These are phyloP conservation scores for Silybum marianum DNA, from an alignment of 129 eudicot species.

Conservation along the genomic window DNA sequence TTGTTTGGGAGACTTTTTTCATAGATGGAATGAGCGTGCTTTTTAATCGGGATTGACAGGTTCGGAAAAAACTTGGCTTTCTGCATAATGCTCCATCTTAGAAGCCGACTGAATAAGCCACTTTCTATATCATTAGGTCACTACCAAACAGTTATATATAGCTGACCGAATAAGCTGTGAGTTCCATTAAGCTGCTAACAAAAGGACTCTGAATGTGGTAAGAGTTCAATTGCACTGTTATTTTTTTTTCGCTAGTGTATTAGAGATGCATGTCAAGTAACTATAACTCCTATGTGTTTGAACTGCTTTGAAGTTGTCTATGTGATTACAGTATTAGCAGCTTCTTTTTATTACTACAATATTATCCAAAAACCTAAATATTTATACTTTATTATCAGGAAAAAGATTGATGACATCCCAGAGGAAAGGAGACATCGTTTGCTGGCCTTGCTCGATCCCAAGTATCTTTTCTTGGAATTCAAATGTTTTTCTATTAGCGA, in stretches of 20 bases:
- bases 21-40: too few relatives aligned
- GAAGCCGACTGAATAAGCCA: too few relatives aligned
- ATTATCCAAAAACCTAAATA: neutral
- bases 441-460: conserved; percentile 58
- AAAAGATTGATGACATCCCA: conserved; percentile 80
- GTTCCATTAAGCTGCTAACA: too few relatives aligned
- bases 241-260: neutral
- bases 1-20: too few relatives aligned
- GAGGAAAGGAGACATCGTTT: conserved; percentile 74
- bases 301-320: conserved; percentile 9
- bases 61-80: too few relatives aligned
- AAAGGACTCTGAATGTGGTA: neutral
- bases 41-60: too few relatives aligned
- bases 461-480: conserved; percentile 34
- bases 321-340: neutral
- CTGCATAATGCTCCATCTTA: too few relatives aligned
- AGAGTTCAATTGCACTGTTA: neutral
- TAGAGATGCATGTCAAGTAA: neutral
- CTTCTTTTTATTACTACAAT: neutral
- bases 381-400: conserved; percentile 45
- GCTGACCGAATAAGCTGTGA: too few relatives aligned
- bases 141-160: too few relatives aligned
- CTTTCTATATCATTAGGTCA: too few relatives aligned
- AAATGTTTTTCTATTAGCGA: neutral
- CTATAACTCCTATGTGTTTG: conserved; percentile 3